These are phyloP conservation scores for Carex littledalei DNA, from an alignment of 176 grass and related monocot genomes.

Conservation along the genomic window DNA sequence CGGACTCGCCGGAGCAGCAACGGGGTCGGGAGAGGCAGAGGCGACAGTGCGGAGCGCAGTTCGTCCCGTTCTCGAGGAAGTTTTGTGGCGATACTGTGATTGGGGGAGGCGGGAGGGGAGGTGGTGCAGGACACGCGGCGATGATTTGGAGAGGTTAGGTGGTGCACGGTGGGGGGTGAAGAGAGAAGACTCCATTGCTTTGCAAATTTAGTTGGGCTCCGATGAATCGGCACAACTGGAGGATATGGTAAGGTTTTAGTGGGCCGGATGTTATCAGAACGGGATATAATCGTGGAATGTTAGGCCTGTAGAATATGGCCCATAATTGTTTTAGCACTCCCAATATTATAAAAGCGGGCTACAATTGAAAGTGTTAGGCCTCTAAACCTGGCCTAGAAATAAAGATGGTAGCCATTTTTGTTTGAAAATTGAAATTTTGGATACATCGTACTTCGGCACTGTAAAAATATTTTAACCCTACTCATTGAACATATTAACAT, in stretches of 20 bases:
- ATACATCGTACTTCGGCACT: too few relatives aligned
- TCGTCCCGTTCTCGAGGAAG: not conserved
- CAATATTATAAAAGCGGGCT: too few relatives aligned
- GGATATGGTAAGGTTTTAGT: not conserved
- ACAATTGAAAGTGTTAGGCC: too few relatives aligned
- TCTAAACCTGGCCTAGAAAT: too few relatives aligned
- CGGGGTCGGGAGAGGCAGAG: constrained; percentile 24
- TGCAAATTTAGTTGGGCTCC: not conserved
- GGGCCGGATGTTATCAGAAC: not conserved
- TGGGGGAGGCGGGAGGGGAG: not conserved
- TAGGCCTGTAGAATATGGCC: not conserved
- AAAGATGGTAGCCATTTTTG: too few relatives aligned
- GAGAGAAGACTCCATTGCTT: constrained; percentile 5
- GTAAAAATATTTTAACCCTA: too few relatives aligned
- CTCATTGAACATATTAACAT: too few relatives aligned
- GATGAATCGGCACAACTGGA: not conserved
- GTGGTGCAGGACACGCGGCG: not conserved
- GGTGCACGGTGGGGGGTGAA: not conserved
- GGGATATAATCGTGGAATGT: not conserved
- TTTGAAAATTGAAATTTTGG: too few relatives aligned
- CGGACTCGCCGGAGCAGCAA: constrained; percentile 15
- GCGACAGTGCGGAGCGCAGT: not conserved
- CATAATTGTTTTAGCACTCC: not conserved
- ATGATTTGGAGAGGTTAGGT: not conserved
- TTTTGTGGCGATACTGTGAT: not conserved